Evolutionary conservation across 768 basidiomycete genomes (phyloP).

Genomic region (Phylloporus arenicola): DNA sequence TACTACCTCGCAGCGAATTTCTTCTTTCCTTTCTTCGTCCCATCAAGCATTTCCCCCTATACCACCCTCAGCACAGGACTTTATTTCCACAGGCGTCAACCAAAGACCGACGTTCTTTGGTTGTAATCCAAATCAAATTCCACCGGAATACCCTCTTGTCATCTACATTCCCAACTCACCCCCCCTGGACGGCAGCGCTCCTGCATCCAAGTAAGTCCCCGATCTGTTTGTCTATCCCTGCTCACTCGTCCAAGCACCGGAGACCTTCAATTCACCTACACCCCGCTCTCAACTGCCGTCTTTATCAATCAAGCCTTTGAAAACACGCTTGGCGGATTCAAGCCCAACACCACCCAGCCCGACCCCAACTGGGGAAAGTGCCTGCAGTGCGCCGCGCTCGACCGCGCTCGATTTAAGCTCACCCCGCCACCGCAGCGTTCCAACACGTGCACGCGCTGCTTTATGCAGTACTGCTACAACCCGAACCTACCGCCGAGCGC

Average conservation of each 20-base stretch:
- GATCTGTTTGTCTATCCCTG: background rate
- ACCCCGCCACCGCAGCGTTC: constrained; percentile 36
- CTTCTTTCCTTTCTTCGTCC: constrained; percentile 39
- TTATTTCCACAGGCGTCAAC: constrained; percentile 57
- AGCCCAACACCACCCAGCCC: constrained; percentile 49
- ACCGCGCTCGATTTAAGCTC: constrained; percentile 44
- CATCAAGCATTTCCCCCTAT: constrained; percentile 65
- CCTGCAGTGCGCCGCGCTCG: constrained; percentile 59
- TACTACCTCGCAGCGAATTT: constrained; percentile 40
- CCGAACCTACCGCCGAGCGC: constrained; percentile 56
- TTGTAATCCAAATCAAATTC: constrained; percentile 48
- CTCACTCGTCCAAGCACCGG: constrained; percentile 36
- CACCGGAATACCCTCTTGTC: constrained; percentile 59
- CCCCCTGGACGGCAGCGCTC: constrained; percentile 54
- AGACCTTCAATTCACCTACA: constrained; percentile 60
- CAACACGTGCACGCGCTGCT: constrained; percentile 50
- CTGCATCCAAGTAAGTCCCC: constrained; percentile 55
- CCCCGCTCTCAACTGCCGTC: constrained; percentile 43
- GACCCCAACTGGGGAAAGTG: constrained; percentile 53
- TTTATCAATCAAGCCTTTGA: constrained; percentile 59
- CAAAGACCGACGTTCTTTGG: constrained; percentile 76
- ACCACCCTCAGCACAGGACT: constrained; percentile 45
- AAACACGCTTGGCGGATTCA: constrained; percentile 56
- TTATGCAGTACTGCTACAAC: constrained; percentile 55
- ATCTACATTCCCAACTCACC: constrained; percentile 77